Conservation (phyloP, 257 asterid genomes). For the Handroanthus guayacan region DNA sequence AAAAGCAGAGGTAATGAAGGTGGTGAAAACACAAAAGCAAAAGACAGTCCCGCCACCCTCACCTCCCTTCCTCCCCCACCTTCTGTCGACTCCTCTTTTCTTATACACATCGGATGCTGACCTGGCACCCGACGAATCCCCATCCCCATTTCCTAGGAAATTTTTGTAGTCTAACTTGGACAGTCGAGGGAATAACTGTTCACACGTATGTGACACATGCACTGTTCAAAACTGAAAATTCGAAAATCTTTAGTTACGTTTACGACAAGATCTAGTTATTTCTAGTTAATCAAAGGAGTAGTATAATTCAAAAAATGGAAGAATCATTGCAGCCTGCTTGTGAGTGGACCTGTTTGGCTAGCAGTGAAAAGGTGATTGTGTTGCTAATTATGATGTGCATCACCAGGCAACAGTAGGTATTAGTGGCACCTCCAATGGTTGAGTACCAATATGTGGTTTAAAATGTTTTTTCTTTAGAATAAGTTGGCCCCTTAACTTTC, state of each 20-base stretch:
- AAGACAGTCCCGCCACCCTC: slow-evolving; percentile 54
- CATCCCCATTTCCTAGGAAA: slow-evolving; percentile 1
- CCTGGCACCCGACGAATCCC: slow-evolving; percentile 57
- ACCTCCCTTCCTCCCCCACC: slow-evolving; percentile 46
- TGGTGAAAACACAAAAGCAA: slow-evolving; percentile 75
- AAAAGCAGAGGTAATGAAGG: slow-evolving; percentile 74
- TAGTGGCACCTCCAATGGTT: slow-evolving; percentile 27
- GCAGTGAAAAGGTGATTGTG: slow-evolving; percentile 53
- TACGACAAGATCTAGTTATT: slow-evolving; percentile 26
- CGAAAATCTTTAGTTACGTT: not conserved
- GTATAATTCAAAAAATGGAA: slow-evolving; percentile 33
- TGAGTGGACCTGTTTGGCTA: slow-evolving; percentile 53
- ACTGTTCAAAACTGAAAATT: too few species aligned
- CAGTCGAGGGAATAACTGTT: not conserved
- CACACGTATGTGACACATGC: not conserved
- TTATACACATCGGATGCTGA: slow-evolving; percentile 72
- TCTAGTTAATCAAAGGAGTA: slow-evolving; percentile 36
- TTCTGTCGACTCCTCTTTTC: slow-evolving; percentile 54
- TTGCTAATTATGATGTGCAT: slow-evolving; percentile 68
- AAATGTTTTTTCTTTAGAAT: slow-evolving; percentile 39
- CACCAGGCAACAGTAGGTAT: slow-evolving; percentile 55
- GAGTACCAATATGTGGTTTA: slow-evolving; percentile 29
- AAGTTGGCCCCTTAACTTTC: slow-evolving; percentile 57
- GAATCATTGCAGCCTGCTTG: slow-evolving; percentile 53
- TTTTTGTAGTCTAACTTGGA: not conserved